A percentile compares a stretch with the other conserved stretches of the same genome.
phyloP scores from a whole-genome alignment of 306 rosid species.

The Rubus parviflorus region DNA sequence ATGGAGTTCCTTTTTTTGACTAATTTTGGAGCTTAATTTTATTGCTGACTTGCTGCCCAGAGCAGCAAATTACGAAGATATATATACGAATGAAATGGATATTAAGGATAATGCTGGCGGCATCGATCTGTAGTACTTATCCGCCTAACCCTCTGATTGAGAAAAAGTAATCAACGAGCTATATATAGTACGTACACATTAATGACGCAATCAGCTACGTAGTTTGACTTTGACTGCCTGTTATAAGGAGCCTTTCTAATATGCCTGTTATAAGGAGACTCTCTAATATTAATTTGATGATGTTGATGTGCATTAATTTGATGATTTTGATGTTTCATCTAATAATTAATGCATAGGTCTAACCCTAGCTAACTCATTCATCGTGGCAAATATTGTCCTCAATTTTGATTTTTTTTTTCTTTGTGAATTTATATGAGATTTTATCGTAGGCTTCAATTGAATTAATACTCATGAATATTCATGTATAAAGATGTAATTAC shows the following conservation, averaged over 20 bases:
- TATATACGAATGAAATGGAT: not conserved
- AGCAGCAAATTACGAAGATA: not conserved
- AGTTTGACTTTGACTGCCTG: not conserved
- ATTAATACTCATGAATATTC: too few relatives aligned
- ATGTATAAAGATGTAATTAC: too few relatives aligned
- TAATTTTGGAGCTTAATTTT: not conserved
- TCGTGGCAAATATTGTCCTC: not conserved
- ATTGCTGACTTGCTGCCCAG: not conserved
- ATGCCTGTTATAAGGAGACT: not conserved
- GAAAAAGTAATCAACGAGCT: slow-evolving; percentile 1
- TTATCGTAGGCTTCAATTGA: too few relatives aligned
- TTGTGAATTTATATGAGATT: too few relatives aligned
- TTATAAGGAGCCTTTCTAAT: not conserved
- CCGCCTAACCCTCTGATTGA: not conserved
- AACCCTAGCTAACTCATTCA: not conserved
- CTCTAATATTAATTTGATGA: too few relatives aligned
- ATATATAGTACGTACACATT: not conserved
- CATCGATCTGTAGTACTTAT: not conserved
- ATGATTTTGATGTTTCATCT: too few relatives aligned
- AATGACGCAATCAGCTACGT: not conserved
- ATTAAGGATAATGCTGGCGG: not conserved
- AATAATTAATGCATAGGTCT: too few relatives aligned
- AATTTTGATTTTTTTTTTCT: too few relatives aligned
- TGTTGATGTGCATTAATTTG: too few relatives aligned
- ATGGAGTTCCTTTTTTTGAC: not conserved